Conservation (phyloP, 768 basidiomycete species). For the Kondoa malvinella region DNA sequence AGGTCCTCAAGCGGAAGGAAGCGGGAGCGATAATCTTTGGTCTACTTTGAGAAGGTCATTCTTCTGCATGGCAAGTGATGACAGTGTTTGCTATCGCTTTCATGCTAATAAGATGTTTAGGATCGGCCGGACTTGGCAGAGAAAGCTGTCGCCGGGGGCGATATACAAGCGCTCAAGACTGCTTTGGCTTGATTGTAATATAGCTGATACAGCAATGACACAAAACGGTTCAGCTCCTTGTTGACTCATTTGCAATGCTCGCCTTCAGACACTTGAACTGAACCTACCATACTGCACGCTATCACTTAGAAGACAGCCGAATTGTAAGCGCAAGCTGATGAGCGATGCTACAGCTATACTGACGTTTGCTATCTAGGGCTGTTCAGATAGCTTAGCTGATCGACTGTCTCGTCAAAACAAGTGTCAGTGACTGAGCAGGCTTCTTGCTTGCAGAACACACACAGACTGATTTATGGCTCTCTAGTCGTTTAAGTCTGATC, state of each 20-base stretch:
- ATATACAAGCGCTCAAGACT: neutral
- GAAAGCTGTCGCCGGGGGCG: conserved; percentile 39
- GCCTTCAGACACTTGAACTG: neutral
- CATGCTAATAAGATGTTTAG: conserved; percentile 34
- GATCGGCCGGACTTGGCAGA: conserved; percentile 68
- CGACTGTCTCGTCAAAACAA: too few species aligned
- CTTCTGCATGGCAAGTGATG: conserved; percentile 50
- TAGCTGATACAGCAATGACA: too few species aligned
- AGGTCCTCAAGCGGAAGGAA: conserved; percentile 34
- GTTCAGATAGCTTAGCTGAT: too few species aligned
- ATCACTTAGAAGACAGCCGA: too few species aligned
- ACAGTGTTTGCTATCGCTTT: neutral
- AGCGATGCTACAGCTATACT: too few species aligned
- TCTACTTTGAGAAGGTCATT: conserved; percentile 68
- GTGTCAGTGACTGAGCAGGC: too few species aligned
- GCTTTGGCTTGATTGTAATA: neutral
- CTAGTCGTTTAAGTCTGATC: too few species aligned
- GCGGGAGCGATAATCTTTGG: conserved; percentile 79
- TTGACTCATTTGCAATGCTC: neutral
- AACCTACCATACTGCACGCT: neutral
- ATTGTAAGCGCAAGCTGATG: too few species aligned
- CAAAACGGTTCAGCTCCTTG: too few species aligned
- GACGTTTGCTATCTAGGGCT: too few species aligned
- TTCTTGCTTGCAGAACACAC: too few species aligned
- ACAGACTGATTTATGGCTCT: too few species aligned